These are phyloP conservation scores for Blastocrithidia nonstop DNA, from an alignment of 208 protist genomes.

Conservation along the genomic window DNA sequence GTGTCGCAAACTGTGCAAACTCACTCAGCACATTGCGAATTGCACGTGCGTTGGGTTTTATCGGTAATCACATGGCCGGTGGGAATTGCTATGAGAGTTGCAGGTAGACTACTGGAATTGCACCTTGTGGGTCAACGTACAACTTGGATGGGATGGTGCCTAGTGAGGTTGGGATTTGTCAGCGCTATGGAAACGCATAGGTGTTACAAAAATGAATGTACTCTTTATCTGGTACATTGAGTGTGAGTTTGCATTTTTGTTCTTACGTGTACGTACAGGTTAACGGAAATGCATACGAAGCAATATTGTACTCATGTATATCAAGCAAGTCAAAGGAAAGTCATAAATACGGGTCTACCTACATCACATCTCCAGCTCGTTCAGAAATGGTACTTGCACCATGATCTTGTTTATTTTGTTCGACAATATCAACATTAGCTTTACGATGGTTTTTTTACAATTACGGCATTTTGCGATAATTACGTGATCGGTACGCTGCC, in stretches of 20 bases:
- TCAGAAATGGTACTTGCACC: not conserved
- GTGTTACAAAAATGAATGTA: constrained; percentile 84
- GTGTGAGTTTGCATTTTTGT: constrained; percentile 40
- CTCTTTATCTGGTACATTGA: constrained; percentile 39
- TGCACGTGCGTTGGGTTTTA: constrained; percentile 56
- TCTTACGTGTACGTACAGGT: constrained; percentile 49
- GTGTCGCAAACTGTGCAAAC: constrained; percentile 53
- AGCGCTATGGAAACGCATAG: constrained; percentile 75
- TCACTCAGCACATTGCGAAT: constrained; percentile 71
- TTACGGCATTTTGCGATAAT: not conserved
- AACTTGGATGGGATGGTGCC: constrained; percentile 64
- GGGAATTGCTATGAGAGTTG: constrained; percentile 78
- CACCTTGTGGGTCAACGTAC: constrained; percentile 45
- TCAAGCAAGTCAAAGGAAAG: constrained; percentile 71
- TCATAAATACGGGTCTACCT: constrained; percentile 50
- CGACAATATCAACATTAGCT: not conserved
- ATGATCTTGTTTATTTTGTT: not conserved
- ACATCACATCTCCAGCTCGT: constrained; percentile 4
- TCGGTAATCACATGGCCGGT: constrained; percentile 81
- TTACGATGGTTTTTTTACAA: not conserved
- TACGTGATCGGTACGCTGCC: not conserved
- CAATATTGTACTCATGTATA: constrained; percentile 40
- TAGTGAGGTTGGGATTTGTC: constrained; percentile 72
- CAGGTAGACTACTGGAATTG: constrained; percentile 47
- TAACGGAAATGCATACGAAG: constrained; percentile 44